Evolutionary conservation across 1,139 yeast species (phyloP), one percentile per base, ranked within the genome.

Genomic region (Geotrichum aggregatum): DNA sequence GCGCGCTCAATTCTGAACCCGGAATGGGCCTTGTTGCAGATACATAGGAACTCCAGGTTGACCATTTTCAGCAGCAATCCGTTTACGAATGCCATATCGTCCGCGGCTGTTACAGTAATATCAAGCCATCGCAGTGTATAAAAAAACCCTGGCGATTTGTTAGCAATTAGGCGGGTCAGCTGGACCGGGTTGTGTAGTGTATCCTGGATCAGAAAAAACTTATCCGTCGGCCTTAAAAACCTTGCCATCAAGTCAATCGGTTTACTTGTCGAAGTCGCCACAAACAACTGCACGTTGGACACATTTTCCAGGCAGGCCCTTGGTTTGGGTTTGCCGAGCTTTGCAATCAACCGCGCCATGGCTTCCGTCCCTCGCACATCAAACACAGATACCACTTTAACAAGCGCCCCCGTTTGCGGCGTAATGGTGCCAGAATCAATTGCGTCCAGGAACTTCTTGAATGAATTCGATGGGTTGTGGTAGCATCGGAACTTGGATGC

Each of bases 341-440:
- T 19, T n/a, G 36, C 43, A 19, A 46, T 46, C 44, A 38, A 19
- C 24, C 30, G 38, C 31, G 49, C 28, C 49, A 46, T 46, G 38
- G 49, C 44, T 11, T 39, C 44, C 14, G 49, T 46, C 11, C 49
- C 49, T n/a, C 49, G 34, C 31, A 46, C 31, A 39, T 46, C 49
- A 30, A 46, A 46, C 2, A 46, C 30, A n/a, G 44, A 28, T 18
- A 46, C 11, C 2, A 46, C 49, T 11, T 40, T 31, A n/a, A 46
- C 49, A 11, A 39, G 44, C 16, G 7, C 26, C 18, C 43, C 35
- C 3, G 49, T 45, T 35, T 14, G 28, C 21, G 19, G 18, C 44
- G 38, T 21, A 16, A 38, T 38, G 10, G 16, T 21, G 16, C 44
- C 49, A 3, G 19, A 14, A 21, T 30, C 49, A 7, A 46, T 7